Evolutionary conservation across 2,329 filamentous ascomycete genomes (phyloP).

Genomic region (Hypoxylon sp.): DNA sequence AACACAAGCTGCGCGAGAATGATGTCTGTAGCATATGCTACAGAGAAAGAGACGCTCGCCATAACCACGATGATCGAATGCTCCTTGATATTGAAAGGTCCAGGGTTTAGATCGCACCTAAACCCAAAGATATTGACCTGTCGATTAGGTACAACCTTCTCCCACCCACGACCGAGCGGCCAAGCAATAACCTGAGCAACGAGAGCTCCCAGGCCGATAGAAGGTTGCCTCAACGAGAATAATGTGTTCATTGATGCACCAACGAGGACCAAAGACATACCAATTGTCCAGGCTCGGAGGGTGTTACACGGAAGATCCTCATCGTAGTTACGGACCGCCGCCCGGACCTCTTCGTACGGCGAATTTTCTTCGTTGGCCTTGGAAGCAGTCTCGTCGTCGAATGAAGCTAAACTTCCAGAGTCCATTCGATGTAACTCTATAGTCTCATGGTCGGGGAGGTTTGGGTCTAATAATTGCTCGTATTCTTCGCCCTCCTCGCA

Average conservation of each 20-base stretch:
- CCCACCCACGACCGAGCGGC: slow-evolving; percentile 72
- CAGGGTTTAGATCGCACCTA: slow-evolving; percentile 71
- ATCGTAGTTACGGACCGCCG: slow-evolving; percentile 73
- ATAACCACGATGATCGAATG: slow-evolving; percentile 76
- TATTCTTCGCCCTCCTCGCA: slow-evolving; percentile 63
- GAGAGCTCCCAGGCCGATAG: slow-evolving; percentile 70
- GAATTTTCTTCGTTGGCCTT: slow-evolving; percentile 65
- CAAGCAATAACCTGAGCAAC: slow-evolving; percentile 74
- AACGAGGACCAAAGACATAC: slow-evolving; percentile 65
- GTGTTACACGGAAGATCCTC: slow-evolving; percentile 75
- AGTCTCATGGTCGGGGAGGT: slow-evolving; percentile 59
- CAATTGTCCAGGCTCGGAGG: slow-evolving; percentile 73
- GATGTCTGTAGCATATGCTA: slow-evolving; percentile 79
- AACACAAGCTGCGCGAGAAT: slow-evolving; percentile 78
- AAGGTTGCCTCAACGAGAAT: slow-evolving; percentile 71
- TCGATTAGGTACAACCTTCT: slow-evolving; percentile 63
- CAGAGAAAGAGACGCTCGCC: slow-evolving; percentile 77
- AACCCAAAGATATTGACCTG: slow-evolving; percentile 65
- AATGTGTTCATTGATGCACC: slow-evolving; percentile 73
- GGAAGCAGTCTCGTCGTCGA: slow-evolving; percentile 47
- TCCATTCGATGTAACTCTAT: slow-evolving; percentile 48
- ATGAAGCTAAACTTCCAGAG: slow-evolving; percentile 38
- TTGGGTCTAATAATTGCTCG: slow-evolving; percentile 68
- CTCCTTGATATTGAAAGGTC: slow-evolving; percentile 78
- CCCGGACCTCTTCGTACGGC: slow-evolving; percentile 74